These are phyloP conservation scores for Cladosporium cucumerinum DNA, from an alignment of 2,329 filamentous ascomycete species.

Conservation along the genomic window DNA sequence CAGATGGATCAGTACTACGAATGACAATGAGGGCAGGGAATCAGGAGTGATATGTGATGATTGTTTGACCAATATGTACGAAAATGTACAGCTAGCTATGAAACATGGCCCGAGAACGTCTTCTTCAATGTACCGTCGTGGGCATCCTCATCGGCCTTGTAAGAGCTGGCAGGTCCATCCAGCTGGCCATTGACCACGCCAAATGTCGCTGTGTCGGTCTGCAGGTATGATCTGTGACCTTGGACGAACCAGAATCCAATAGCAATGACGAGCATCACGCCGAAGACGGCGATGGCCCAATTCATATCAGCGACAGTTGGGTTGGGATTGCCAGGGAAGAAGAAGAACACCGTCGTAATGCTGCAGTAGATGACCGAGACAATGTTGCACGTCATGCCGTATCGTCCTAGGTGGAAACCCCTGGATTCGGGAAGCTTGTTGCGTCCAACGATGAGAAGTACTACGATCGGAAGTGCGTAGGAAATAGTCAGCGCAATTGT, in stretches of 20 bases:
- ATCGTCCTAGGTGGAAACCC: slow-evolving; percentile 45
- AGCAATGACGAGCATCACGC: slow-evolving; percentile 17
- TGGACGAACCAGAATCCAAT: slow-evolving; percentile 19
- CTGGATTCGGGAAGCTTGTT: slow-evolving; percentile 48
- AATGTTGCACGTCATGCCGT: slow-evolving; percentile 22
- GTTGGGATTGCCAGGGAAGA: slow-evolving; percentile 21
- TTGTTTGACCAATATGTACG: background rate
- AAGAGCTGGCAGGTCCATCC: background rate
- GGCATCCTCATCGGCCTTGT: slow-evolving; percentile 2
- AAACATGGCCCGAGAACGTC: background rate
- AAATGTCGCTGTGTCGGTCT: slow-evolving; percentile 10
- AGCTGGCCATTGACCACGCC: slow-evolving; percentile 10
- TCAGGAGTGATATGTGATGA: background rate
- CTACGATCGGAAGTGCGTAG: slow-evolving; percentile 39
- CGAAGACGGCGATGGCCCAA: slow-evolving; percentile 19
- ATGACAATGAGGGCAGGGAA: background rate
- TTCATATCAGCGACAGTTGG: slow-evolving; percentile 21
- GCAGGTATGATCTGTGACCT: slow-evolving; percentile 11
- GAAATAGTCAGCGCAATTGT: slow-evolving; percentile 43
- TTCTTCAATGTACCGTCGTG: slow-evolving; percentile 8
- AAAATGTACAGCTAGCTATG: slow-evolving; percentile 1
- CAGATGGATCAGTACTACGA: background rate
- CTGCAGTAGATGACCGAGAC: slow-evolving; percentile 31
- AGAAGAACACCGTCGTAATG: slow-evolving; percentile 19
- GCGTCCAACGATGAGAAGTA: slow-evolving; percentile 47